Base-by-base conservation (phyloP, 495 filamentous ascomycete species). In the Neurospora cerealis region DNA sequence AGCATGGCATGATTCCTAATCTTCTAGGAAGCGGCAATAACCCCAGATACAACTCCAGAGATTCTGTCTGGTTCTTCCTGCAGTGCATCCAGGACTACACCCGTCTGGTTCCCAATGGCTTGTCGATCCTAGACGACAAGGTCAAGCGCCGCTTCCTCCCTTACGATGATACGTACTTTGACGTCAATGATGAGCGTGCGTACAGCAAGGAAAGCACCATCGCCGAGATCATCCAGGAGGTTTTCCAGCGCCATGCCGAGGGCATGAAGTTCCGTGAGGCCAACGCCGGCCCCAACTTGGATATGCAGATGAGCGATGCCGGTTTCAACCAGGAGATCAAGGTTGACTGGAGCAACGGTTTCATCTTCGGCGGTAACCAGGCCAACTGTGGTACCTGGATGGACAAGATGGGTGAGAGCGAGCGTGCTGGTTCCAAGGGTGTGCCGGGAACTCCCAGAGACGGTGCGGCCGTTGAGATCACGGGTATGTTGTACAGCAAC, bases 381-480 rank as follows among this genome's bases (percentile, higher is more conserved):
- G 85, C 83, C 80, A 99, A 99, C 79, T 99, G 96, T 77, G 96
- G 96, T 71, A 99, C 96, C 5, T 99, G 96, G 96, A 97, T 97
- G 92, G 96, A 99, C 84, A 99, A 99, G 87, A 99, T 98, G 96
- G 96, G 96, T n/a, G 96, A 99, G 82, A 97, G 93, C 73, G 88
- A 92, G 72, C 93, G 90, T 73, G 96, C 96, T 32, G 91, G 92
- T 44, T 96, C 89, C 78, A 98, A 97, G 85, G 96, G 96, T 71
- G 84, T 96, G n/a, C 96, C 96, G 0, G 96, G 94, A 3, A 98
- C 96, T 36, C 96, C 96, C 42, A 89, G 96, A 78, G 96, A 99
- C 83, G 96, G 96, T 28, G 94, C 96, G 28, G 92, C 96, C 11
- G 88, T 98, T 74, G 96, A 99, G 81, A 98, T 98, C 78, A 97